phyloP scores from a whole-genome alignment of 352 stramenopile genomes.

The Pythium vanterpoolii region DNA sequence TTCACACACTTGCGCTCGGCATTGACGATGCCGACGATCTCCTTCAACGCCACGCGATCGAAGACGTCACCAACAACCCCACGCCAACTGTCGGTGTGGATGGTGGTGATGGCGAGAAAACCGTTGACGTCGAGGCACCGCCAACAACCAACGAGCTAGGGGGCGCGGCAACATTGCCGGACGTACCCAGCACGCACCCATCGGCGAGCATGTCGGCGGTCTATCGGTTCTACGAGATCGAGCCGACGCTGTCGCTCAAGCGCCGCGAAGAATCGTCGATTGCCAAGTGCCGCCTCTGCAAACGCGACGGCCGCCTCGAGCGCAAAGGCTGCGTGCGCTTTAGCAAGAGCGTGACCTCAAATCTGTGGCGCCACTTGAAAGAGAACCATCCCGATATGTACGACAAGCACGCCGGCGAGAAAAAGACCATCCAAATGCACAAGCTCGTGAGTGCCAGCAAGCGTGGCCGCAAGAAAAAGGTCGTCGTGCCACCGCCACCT shows the following conservation, averaged over 20 bases:
- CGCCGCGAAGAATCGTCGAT: constrained; percentile 72
- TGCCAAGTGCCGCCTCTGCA: constrained; percentile 61
- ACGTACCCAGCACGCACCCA: constrained; percentile 12
- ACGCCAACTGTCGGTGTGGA: neutral
- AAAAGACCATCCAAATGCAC: constrained; percentile 79
- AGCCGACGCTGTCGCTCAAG: constrained; percentile 54
- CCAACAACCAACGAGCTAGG: constrained; percentile 2
- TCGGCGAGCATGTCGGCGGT: constrained; percentile 51
- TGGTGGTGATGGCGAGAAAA: neutral
- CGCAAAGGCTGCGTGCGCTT: constrained; percentile 71
- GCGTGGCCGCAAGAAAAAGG: constrained; percentile 60
- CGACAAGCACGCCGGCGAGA: constrained; percentile 63
- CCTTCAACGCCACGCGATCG: constrained; percentile 12
- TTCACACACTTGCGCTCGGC: constrained; percentile 12
- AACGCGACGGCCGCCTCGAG: constrained; percentile 52
- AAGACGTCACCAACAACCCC: neutral
- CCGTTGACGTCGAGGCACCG: neutral
- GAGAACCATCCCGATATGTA: constrained; percentile 80
- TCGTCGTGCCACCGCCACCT: neutral
- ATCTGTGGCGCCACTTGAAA: constrained; percentile 78
- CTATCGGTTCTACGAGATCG: constrained; percentile 79
- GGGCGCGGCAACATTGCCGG: neutral
- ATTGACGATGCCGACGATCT: constrained; percentile 17
- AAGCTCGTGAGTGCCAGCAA: constrained; percentile 48
- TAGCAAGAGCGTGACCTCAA: constrained; percentile 83